Evolutionary conservation across 2,329 filamentous ascomycete genomes (phyloP).

Genomic region (Neonectria ditissima): DNA sequence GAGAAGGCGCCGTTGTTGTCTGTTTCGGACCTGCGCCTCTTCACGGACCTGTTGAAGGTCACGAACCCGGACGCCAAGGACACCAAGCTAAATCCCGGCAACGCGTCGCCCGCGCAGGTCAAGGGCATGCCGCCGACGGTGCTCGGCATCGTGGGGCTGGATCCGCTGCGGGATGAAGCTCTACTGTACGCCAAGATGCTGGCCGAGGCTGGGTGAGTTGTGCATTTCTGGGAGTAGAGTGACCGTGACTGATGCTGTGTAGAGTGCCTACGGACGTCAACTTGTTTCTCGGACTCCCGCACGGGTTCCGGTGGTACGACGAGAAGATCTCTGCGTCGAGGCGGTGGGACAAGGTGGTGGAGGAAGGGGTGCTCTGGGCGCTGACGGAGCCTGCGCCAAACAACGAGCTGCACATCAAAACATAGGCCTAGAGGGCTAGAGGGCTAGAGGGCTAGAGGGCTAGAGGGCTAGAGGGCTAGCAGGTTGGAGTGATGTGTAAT

Average conservation of each 20-base stretch:
- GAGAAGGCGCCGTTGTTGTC: constrained; percentile 63
- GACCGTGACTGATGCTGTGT: not conserved
- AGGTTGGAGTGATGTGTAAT: not conserved
- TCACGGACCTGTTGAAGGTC: constrained; percentile 44
- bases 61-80: constrained; percentile 46
- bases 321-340: constrained; percentile 21
- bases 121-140: constrained; percentile 56
- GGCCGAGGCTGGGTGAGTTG: constrained; percentile 55
- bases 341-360: constrained; percentile 28
- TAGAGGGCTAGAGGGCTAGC: too few relatives aligned
- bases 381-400: constrained; percentile 2
- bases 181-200: constrained; percentile 58
- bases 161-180: constrained; percentile 61
- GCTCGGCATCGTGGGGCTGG: constrained; percentile 58
- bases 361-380: constrained; percentile 27
- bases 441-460: too few relatives aligned
- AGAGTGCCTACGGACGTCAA: constrained; percentile 40
- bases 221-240: not conserved
- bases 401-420: constrained; percentile 22
- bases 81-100: constrained; percentile 54
- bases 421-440: too few relatives aligned
- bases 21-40: constrained; percentile 36
- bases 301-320: constrained; percentile 28
- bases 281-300: constrained; percentile 25
- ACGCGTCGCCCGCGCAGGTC: constrained; percentile 46